Evolutionary conservation across 768 basidiomycete species (phyloP).

Genomic region (Sporobolomyces pararoseus): DNA sequence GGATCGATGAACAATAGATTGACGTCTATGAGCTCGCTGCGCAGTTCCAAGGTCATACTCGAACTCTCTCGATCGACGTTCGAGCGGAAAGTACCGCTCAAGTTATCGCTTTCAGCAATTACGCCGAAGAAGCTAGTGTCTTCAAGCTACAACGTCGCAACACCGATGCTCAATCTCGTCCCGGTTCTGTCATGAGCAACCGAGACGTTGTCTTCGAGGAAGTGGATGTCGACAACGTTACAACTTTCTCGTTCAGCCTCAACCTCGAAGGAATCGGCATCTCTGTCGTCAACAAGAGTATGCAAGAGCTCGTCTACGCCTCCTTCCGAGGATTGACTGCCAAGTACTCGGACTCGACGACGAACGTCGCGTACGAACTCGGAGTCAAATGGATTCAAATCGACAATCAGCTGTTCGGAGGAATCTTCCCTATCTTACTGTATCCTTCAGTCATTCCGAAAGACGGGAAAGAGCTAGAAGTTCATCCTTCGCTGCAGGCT

Average conservation of each 20-base stretch:
- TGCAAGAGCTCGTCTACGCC: constrained; percentile 85
- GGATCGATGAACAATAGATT: constrained; percentile 49
- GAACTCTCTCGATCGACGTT: constrained; percentile 75
- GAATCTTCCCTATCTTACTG: constrained; percentile 85
- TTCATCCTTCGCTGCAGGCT: constrained; percentile 81
- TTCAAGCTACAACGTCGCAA: constrained; percentile 59
- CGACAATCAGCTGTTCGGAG: constrained; percentile 97
- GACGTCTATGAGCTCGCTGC: constrained; percentile 24
- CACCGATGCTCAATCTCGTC: constrained; percentile 21
- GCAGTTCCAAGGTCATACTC: constrained; percentile 52
- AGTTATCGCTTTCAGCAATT: constrained; percentile 78
- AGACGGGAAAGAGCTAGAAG: constrained; percentile 68
- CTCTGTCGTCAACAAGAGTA: constrained; percentile 79
- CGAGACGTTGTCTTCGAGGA: constrained; percentile 52
- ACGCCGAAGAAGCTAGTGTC: constrained; percentile 75
- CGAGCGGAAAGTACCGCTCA: constrained; percentile 83
- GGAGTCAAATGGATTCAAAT: constrained; percentile 84
- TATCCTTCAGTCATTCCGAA: constrained; percentile 86
- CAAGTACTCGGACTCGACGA: constrained; percentile 73
- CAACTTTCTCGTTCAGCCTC: constrained; percentile 64
- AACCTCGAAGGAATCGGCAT: constrained; percentile 86
- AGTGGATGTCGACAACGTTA: constrained; percentile 58
- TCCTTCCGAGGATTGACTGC: constrained; percentile 73
- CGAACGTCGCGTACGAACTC: constrained; percentile 74
- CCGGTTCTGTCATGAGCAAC: constrained; percentile 52